These are phyloP conservation scores for Candida endomychidarum DNA, from an alignment of 805 yeast species.

Conservation along the genomic window DNA sequence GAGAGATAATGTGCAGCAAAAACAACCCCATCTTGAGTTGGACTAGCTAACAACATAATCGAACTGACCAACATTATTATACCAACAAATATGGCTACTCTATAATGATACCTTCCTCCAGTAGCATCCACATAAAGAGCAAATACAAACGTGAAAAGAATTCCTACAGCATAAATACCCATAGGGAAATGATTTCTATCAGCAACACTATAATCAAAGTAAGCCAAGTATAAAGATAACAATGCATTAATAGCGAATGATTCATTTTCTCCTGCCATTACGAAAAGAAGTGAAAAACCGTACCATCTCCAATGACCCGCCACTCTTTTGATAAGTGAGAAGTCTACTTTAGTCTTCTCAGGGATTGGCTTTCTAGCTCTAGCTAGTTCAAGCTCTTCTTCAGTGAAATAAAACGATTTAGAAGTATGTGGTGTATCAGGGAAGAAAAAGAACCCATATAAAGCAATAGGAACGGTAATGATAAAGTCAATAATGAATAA, in stretches of 20 bases:
- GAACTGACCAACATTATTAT: constrained; percentile 44
- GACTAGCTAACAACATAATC: constrained; percentile 45
- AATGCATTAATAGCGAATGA: constrained; percentile 33
- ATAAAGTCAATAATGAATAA: constrained; percentile 63
- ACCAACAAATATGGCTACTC: constrained; percentile 47
- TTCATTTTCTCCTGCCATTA: constrained; percentile 39
- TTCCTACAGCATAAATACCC: constrained; percentile 39
- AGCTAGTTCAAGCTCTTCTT: constrained; percentile 27
- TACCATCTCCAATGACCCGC: constrained; percentile 39
- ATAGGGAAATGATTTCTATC: constrained; percentile 38
- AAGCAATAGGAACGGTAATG: constrained; percentile 55
- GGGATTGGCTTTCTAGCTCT: constrained; percentile 37
- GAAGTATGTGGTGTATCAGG: constrained; percentile 57
- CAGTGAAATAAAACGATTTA: constrained; percentile 25
- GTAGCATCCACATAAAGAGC: constrained; percentile 32
- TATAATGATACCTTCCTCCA: constrained; percentile 47
- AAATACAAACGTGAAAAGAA: constrained; percentile 26
- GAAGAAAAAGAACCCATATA: constrained; percentile 56
- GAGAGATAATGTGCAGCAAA: constrained; percentile 57
- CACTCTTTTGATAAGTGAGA: constrained; percentile 43
- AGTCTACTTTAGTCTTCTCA: constrained; percentile 25
- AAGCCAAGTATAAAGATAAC: constrained; percentile 33
- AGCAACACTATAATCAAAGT: constrained; percentile 27
- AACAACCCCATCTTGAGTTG: constrained; percentile 35
- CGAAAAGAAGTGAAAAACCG: constrained; percentile 35